Conservation (phyloP, 2,329 filamentous ascomycete species). For the Monosporascus sp. region DNA sequence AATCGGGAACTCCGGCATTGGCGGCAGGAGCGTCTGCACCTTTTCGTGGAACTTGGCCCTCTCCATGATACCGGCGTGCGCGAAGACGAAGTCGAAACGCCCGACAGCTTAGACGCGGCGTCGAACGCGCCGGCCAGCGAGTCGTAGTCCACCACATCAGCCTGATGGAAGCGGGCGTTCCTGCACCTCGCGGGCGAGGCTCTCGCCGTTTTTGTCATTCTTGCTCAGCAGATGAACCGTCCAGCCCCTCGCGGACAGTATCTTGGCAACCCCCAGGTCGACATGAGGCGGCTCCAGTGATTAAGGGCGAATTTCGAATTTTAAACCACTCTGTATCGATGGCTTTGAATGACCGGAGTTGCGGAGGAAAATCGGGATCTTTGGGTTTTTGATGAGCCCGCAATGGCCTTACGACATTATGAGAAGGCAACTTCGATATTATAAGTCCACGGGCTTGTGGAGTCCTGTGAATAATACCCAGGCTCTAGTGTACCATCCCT, state of each 20-base stretch:
- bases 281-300: conserved; percentile 19
- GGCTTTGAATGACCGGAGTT: not conserved
- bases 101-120: conserved; percentile 10
- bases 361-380: too few relatives aligned
- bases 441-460: too few relatives aligned
- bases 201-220: conserved; percentile 1
- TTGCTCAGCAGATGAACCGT: conserved; percentile 16
- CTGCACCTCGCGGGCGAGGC: not conserved
- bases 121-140: conserved; percentile 14
- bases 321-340: not conserved
- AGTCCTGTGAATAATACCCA: too few relatives aligned
- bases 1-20: conserved; percentile 20
- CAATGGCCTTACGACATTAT: too few relatives aligned
- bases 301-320: conserved; percentile 14
- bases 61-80: conserved; percentile 19
- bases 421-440: too few relatives aligned
- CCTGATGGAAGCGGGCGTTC: conserved; percentile 7
- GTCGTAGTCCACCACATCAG: conserved; percentile 13
- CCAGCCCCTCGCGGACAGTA: conserved; percentile 16
- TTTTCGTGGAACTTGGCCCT: conserved; percentile 16
- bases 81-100: conserved; percentile 18
- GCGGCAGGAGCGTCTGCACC: conserved; percentile 9
- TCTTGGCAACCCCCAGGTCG: conserved; percentile 18
- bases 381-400: too few relatives aligned
- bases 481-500: too few relatives aligned